Base-by-base conservation (phyloP, 768 basidiomycete genomes). In the Amanita muscaria region DNA sequence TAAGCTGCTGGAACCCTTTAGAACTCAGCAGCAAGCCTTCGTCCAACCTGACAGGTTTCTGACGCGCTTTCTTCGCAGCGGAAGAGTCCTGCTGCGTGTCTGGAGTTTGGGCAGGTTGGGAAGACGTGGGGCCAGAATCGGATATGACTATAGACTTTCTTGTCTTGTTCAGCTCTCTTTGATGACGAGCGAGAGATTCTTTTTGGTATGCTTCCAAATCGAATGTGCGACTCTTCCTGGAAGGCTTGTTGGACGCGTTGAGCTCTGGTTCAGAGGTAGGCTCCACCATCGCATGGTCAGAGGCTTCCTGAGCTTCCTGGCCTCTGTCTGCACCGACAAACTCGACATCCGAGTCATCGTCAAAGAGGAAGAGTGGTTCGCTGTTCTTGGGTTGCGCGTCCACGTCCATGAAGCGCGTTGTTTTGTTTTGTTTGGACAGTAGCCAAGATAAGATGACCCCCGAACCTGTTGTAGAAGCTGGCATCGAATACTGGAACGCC, bases 401-500 rank as follows among this genome's bases (percentile, higher is more conserved):
- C 66, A 67, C 68, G 41, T 29, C 27, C 27, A 29, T 12, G 48
- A 47, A 58, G 59, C 69, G 71, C 67, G 70, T 69, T 70, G 57
- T 71, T 69, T 56, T 49, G 44, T 10, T 35, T 23, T 70, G 45
- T 70, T 70, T 67, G 55, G 39, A 22, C 44, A 7, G 16, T 11
- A 30, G 39, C 32, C 25, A 34, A 25, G 31, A 23, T 18, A 27
- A 41, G 10, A 46, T 44, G 50, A 57, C 55, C n/a, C 58, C 62
- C 29, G 61, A 65, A 37, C 79, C 88, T 0, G 70, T 83, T 47
- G 68, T 90, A 22, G 64, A 83, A 47, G 77, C 82, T 29, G 88
- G 94, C 12, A 77, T 97, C 34, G 67, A 77, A 16, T 98, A 96
- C 60, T 98, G 94, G 94, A 73, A 70, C 16, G 68, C 68, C 1